phyloP scores from a whole-genome alignment of 768 basidiomycete genomes.

The Suillus spraguei region DNA sequence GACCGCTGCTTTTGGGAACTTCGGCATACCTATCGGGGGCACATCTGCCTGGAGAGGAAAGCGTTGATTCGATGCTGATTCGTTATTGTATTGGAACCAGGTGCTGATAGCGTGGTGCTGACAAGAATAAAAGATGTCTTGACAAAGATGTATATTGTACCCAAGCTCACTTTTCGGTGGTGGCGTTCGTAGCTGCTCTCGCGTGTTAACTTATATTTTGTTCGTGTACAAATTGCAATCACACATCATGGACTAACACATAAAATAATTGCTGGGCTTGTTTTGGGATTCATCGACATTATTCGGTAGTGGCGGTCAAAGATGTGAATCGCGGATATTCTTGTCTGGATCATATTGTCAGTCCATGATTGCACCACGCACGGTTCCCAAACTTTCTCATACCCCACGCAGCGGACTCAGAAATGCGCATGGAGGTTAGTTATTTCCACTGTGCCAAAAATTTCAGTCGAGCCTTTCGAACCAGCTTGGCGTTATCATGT shows the following conservation, averaged over 20 bases:
- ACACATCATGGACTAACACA: not conserved
- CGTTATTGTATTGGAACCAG: not conserved
- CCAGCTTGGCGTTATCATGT: too few species aligned
- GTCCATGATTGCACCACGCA: not conserved
- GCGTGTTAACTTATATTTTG: not conserved
- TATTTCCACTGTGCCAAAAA: not conserved
- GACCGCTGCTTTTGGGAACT: constrained; percentile 47
- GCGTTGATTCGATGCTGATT: constrained; percentile 22
- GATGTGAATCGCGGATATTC: not conserved
- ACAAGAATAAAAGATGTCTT: not conserved
- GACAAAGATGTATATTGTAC: not conserved
- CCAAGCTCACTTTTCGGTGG: not conserved
- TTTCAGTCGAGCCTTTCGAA: too few species aligned
- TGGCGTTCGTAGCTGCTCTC: not conserved
- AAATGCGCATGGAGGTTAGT: not conserved
- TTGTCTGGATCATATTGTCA: not conserved
- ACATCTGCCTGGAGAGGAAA: constrained; percentile 25
- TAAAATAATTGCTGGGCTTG: not conserved
- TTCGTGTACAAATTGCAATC: not conserved
- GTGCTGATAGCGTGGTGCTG: not conserved
- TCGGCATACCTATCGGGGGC: constrained; percentile 45
- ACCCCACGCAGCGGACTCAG: not conserved
- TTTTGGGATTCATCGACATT: not conserved
- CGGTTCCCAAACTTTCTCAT: not conserved
- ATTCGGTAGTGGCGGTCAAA: not conserved